A percentile compares a stretch with the other conserved stretches of the same genome.
Evolutionary conservation across 1,284 basidiomycete genomes (phyloP).

Genomic region (Austroboletus niveus): DNA sequence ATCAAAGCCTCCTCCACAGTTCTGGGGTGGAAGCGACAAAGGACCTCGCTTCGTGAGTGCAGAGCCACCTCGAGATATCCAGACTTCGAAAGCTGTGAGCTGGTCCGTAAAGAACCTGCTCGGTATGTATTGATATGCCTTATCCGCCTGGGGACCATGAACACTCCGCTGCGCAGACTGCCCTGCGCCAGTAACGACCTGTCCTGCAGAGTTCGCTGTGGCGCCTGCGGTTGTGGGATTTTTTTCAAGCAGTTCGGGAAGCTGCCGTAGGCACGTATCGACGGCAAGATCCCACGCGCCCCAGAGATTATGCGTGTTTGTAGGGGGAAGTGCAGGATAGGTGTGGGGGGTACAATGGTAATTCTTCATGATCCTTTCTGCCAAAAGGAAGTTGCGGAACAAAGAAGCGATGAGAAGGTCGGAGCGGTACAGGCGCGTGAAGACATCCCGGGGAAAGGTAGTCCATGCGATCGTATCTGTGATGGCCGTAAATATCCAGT

Average conservation of each 20-base stretch:
- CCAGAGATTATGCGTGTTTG: conserved; percentile 96
- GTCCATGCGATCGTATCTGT: conserved; percentile 99
- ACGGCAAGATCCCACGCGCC: conserved; percentile 97
- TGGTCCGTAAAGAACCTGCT: conserved; percentile 97
- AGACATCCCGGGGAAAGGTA: conserved; percentile 90
- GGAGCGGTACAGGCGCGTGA: conserved; percentile 92
- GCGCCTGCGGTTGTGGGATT: conserved; percentile 44
- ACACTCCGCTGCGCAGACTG: conserved; percentile 31
- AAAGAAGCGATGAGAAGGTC: conserved; percentile 95
- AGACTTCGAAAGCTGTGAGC: conserved; percentile 96
- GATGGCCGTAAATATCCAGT: conserved; percentile 99
- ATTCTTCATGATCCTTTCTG: conserved; percentile 97
- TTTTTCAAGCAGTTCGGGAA: conserved; percentile 83
- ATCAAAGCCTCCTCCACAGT: conserved; percentile 32
- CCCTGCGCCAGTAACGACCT: conserved; percentile 35
- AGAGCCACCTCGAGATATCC: conserved; percentile 91
- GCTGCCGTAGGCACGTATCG: conserved; percentile 91
- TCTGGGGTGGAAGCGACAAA: conserved; percentile 58
- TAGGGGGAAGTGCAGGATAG: conserved; percentile 87
- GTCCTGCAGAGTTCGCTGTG: conserved; percentile 24
- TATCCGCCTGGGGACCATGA: conserved; percentile 39
- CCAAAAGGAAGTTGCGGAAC: conserved; percentile 95
- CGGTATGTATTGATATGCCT: conserved; percentile 73
- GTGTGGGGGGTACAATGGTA: conserved; percentile 98
- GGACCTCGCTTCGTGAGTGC: conserved; percentile 77